Evolutionary conservation across 768 basidiomycete species (phyloP).

Genomic region (Pulveroboletus sp.): DNA sequence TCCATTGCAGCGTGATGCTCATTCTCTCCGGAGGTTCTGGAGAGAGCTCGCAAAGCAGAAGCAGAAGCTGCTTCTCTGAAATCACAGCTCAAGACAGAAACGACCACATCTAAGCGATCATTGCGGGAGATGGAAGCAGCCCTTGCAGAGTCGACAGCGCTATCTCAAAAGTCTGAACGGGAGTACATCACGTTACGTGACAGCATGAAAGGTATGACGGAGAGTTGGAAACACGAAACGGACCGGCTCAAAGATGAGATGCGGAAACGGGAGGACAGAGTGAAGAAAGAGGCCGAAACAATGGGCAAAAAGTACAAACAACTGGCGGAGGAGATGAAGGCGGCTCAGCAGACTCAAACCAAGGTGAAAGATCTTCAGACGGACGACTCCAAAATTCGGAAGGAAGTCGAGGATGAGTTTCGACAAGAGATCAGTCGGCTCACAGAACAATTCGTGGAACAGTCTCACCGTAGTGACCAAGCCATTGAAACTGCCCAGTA

Average conservation of each 20-base stretch:
- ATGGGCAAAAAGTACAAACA: conserved; percentile 67
- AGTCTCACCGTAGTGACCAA: conserved; percentile 52
- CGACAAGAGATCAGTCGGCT: conserved; percentile 53
- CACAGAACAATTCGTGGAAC: conserved; percentile 51
- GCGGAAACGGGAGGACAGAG: conserved; percentile 67
- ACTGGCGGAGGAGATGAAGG: conserved; percentile 62
- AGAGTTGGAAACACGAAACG: conserved; percentile 72
- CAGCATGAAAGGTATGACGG: conserved; percentile 68
- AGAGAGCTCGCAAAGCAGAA: conserved; percentile 85
- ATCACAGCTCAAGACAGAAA: conserved; percentile 70
- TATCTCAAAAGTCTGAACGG: conserved; percentile 77
- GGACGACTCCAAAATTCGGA: conserved; percentile 46
- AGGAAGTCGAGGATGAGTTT: conserved; percentile 63
- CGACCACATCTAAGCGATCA: conserved; percentile 67
- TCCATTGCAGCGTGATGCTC: background rate
- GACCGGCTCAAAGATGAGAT: conserved; percentile 73
- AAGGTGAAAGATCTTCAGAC: conserved; percentile 49
- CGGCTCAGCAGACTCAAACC: conserved; percentile 42
- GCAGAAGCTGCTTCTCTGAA: conserved; percentile 68
- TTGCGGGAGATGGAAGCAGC: conserved; percentile 79
- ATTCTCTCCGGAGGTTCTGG: conserved; percentile 53
- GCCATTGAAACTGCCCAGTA: conserved; percentile 64
- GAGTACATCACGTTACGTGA: conserved; percentile 81
- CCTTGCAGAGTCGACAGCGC: conserved; percentile 68
- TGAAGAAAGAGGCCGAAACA: conserved; percentile 64